Evolutionary conservation across 2,329 filamentous ascomycete species (phyloP).

Genomic region (Colletotrichum sp.): DNA sequence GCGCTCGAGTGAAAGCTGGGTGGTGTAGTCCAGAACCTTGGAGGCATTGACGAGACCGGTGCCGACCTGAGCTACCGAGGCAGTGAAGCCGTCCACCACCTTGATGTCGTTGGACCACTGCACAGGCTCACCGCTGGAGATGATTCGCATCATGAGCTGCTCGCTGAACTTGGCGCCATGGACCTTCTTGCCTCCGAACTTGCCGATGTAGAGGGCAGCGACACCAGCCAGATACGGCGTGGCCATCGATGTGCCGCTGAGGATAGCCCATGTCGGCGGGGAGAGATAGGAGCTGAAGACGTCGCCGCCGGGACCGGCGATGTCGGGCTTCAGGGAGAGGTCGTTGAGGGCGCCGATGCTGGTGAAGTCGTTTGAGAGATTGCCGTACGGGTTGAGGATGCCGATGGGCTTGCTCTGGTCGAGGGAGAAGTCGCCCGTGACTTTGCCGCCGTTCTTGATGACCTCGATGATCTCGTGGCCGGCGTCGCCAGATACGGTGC

Average conservation of each 20-base stretch:
- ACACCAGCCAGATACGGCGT: constrained; percentile 46
- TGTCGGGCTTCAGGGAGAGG: constrained; percentile 40
- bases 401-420: constrained; percentile 15
- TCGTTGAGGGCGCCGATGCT: constrained; percentile 46
- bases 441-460: constrained; percentile 17
- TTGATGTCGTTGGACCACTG: constrained; percentile 23
- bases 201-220: constrained; percentile 32
- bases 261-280: constrained; percentile 23
- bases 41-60: constrained; percentile 44
- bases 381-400: constrained; percentile 26
- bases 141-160: constrained; percentile 35
- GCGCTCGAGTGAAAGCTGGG: constrained; percentile 38
- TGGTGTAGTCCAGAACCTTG: constrained; percentile 41
- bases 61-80: constrained; percentile 41
- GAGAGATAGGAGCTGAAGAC: constrained; percentile 43
- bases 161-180: constrained; percentile 30
- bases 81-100: constrained; percentile 19
- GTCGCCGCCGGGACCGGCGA: constrained; percentile 41
- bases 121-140: constrained; percentile 31
- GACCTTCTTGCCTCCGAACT: constrained; percentile 42
- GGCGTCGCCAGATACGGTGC: constrained; percentile 12
- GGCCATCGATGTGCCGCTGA: constrained; percentile 53
- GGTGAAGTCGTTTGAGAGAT: constrained; percentile 37
- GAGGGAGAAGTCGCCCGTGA: constrained; percentile 18
- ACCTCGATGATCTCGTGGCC: constrained; percentile 20